Evolutionary conservation across 179 eudicot species (phyloP).

Genomic region (Sideroxylon spinosum): DNA sequence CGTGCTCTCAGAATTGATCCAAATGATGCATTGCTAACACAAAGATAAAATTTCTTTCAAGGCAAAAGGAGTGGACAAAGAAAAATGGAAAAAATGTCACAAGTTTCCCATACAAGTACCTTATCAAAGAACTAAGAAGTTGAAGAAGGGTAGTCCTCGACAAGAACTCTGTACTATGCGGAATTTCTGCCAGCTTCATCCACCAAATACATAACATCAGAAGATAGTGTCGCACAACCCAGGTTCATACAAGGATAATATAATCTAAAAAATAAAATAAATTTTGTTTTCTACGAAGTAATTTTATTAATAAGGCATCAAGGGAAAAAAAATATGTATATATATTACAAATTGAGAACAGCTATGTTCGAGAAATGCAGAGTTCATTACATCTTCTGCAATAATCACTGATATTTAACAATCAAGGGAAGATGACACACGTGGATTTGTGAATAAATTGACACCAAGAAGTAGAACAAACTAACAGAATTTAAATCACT

Average conservation of each 20-base stretch:
- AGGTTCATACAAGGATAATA: not conserved
- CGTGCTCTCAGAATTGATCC: constrained; percentile 75
- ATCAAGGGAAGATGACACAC: constrained; percentile 5
- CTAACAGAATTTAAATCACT: not conserved
- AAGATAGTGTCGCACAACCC: not conserved
- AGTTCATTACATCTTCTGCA: not conserved
- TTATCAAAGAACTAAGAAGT: constrained; percentile 57
- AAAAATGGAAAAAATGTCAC: not conserved
- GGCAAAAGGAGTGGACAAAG: not conserved
- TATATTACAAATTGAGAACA: not conserved
- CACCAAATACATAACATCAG: constrained; percentile 12
- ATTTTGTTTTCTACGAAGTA: too few relatives aligned
- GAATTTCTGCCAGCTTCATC: constrained; percentile 69
- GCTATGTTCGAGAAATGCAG: not conserved
- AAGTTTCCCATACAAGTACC: constrained; percentile 37
- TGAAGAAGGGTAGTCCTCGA: constrained; percentile 63
- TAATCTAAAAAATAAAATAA: not conserved
- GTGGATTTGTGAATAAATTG: not conserved
- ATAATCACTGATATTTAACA: not conserved
- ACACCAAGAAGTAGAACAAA: not conserved
- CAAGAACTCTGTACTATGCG: constrained; percentile 68
- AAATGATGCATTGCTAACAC: constrained; percentile 44
- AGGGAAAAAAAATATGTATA: too few relatives aligned
- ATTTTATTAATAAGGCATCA: too few relatives aligned
- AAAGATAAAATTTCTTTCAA: constrained; percentile 11